Evolutionary conservation across 345 rosid genomes (phyloP).

Genomic region (Capsella bursapastoris): DNA sequence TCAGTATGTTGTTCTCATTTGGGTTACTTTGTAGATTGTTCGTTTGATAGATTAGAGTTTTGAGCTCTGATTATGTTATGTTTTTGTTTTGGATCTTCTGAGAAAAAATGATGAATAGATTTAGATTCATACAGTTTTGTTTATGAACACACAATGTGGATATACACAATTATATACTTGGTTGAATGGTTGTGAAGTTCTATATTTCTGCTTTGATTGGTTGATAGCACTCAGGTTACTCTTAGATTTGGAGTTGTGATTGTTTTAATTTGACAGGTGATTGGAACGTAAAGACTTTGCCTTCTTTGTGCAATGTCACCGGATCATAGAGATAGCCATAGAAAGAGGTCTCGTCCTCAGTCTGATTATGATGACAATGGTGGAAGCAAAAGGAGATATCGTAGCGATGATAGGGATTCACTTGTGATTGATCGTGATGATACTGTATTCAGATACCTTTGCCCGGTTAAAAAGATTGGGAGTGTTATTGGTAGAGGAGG

Average conservation of each 20-base stretch:
- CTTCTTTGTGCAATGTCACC: conserved; percentile 49
- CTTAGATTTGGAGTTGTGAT: background rate
- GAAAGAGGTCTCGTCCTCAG: conserved; percentile 79
- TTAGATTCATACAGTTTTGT: background rate
- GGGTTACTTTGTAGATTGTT: conserved; percentile 6
- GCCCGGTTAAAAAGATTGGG: conserved; percentile 87
- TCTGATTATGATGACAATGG: conserved; percentile 70
- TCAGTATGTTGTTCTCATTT: background rate
- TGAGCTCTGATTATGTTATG: background rate
- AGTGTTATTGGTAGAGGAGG: conserved; percentile 96
- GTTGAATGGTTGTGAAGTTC: conserved; percentile 4
- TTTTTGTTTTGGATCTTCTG: background rate
- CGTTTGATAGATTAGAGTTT: conserved; percentile 6
- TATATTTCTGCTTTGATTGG: background rate
- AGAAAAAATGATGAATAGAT: background rate
- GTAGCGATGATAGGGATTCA: conserved; percentile 76
- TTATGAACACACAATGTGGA: background rate
- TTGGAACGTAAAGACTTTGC: conserved; percentile 34
- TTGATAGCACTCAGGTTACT: background rate
- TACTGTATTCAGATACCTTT: conserved; percentile 82
- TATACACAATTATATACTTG: background rate
- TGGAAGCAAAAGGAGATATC: conserved; percentile 68
- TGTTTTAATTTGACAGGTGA: conserved; percentile 3
- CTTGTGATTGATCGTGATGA: conserved; percentile 68
- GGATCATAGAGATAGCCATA: conserved; percentile 80